A percentile compares a stretch with the other conserved stretches of the same genome.
phyloP scores from a whole-genome alignment of 1,284 basidiomycete species.

The Agroathelia rolfsii region DNA sequence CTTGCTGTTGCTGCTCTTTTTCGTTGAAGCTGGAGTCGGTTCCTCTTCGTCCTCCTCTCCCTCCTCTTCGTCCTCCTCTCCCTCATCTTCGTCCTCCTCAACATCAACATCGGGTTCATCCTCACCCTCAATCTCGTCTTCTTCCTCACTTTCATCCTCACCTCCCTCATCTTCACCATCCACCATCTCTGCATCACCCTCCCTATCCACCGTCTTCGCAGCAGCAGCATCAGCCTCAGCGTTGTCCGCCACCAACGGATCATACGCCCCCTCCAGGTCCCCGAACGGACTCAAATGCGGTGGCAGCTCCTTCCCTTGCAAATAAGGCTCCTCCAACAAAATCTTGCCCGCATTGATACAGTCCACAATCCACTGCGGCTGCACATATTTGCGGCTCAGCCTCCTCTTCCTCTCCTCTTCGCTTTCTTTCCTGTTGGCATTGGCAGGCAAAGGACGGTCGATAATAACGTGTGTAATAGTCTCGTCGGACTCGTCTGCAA shows the following conservation, averaged over 20 bases:
- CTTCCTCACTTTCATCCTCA: too few species aligned
- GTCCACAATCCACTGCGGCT: conserved; percentile 98
- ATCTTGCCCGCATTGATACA: conserved; percentile 86
- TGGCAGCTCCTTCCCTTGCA: conserved; percentile 81
- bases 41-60: conserved; percentile 21
- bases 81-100: conserved; percentile 24
- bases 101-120: too few species aligned
- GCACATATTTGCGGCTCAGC: conserved; percentile 77
- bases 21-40: too few species aligned
- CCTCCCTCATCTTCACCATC: conserved; percentile 25
- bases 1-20: too few species aligned
- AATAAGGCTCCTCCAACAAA: conserved; percentile 80
- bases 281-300: conserved; percentile 97
- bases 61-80: conserved; percentile 23
- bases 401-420: conserved; percentile 54
- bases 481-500: conserved; percentile 62
- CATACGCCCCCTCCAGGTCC: conserved; percentile 71
- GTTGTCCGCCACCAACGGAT: conserved; percentile 45
- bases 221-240: conserved; percentile 25
- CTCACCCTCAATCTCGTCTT: too few species aligned
- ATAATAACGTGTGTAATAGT: conserved; percentile 95
- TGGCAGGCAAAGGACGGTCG: conserved; percentile 69
- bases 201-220: conserved; percentile 23
- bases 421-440: conserved; percentile 38
- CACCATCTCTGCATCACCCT: conserved; percentile 27